These are phyloP conservation scores for Oryza australiensis DNA, from an alignment of 176 grass and related monocot species.

Conservation along the genomic window DNA sequence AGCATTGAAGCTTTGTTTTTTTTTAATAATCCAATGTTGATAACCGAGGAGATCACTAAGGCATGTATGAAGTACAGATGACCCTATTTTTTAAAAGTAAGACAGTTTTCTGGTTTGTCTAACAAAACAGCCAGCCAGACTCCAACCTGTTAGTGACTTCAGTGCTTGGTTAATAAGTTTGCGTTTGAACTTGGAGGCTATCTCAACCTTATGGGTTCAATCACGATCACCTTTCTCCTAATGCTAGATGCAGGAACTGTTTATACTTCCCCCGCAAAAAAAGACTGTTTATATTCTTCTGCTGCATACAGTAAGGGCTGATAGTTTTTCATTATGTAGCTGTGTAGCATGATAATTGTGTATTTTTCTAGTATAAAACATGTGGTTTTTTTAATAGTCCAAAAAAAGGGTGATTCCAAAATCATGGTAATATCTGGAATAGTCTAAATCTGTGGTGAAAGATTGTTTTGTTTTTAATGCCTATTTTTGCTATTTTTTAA, in stretches of 20 bases:
- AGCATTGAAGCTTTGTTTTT: not conserved
- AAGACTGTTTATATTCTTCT: not conserved
- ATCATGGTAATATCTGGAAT: not conserved
- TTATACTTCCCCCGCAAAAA: not conserved
- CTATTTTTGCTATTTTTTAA: not conserved
- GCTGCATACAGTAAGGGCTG: not conserved
- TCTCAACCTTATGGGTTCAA: not conserved
- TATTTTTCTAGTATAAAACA: not conserved
- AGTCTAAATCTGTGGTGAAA: not conserved
- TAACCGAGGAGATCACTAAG: not conserved
- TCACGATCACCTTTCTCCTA: not conserved
- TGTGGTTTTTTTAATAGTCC: not conserved
- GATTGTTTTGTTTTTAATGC: not conserved
- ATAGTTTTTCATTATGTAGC: not conserved
- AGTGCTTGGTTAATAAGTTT: not conserved
- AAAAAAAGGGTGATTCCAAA: not conserved
- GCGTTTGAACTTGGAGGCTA: not conserved
- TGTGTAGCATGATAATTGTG: not conserved
- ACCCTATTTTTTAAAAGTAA: not conserved
- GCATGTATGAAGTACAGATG: not conserved
- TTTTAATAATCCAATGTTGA: not conserved
- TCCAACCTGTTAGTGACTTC: not conserved
- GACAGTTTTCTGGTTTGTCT: not conserved
- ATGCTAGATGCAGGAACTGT: not conserved
- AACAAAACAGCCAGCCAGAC: not conserved